Evolutionary conservation across 257 asterid genomes (phyloP), one percentile per base, ranked within the genome.

Genomic region (Avicennia marina): DNA sequence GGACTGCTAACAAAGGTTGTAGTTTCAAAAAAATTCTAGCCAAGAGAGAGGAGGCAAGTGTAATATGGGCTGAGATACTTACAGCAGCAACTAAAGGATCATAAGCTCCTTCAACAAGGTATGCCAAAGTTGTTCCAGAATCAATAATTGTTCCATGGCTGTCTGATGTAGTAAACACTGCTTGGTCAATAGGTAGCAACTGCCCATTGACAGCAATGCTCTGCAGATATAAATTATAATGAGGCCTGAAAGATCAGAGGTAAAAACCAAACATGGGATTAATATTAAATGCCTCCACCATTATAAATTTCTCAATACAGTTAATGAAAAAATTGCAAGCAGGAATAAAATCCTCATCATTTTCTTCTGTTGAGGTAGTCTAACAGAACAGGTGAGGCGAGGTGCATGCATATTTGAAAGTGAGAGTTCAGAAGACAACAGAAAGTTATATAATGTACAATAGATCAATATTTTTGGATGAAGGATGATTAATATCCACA

Each of bases 81-180:
- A 90, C 96, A 45, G 95, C 83, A 68, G 68, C 64, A 69, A 84
- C 81, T 60, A 90, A 75, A 54, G 95, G 90, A 64, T 84, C 90
- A 72, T 80, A 90, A 40, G 96, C 97, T 66, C 77, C 95, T 58
- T 72, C 79, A 16, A 82, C 90, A 53, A 90, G 94, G 75, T 86
- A 90, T n/a, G 90, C 84, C 68, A 90, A 76, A 66, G 97, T 90
- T 62, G 97, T 90, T 63, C 95, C 95, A 53, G 95, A 85, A 78
- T 82, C 95, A 70, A 85, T 66, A 51, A 85, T 82, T 13, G 91
- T 82, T 58, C 95, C 90, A 53, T 71, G 78, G 71, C 56, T 73
- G 60, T 67, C 78, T 8, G 86, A 71, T 36, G 90, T 79, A 2
- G 65, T 65, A 80, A 85, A 85, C 55, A 75, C 86, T 50, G 69